Percentiles rank a stretch among this genome's conserved stretches.
Evolutionary conservation across 805 yeast genomes (phyloP).

Genomic region (Zygosaccharomyces siamensis): DNA sequence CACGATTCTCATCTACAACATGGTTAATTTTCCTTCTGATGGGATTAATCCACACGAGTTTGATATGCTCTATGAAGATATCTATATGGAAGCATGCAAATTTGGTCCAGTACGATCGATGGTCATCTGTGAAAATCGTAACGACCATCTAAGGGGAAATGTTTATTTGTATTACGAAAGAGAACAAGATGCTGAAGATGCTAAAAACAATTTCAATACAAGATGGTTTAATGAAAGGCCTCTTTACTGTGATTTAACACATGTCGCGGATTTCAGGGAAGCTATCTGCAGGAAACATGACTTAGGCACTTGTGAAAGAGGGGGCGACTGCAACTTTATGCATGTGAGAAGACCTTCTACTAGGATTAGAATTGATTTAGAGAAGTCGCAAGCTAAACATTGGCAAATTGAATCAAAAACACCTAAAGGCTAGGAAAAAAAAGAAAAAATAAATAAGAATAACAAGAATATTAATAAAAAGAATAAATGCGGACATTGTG

Average conservation of each 20-base stretch:
- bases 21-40: slow-evolving; percentile 57
- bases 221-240: slow-evolving; percentile 83
- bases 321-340: slow-evolving; percentile 81
- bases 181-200: slow-evolving; percentile 54
- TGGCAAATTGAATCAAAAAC: slow-evolving; percentile 7
- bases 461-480: no score
- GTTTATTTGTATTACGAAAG: slow-evolving; percentile 64
- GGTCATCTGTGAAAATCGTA: slow-evolving; percentile 76
- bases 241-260: slow-evolving; percentile 71
- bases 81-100: slow-evolving; percentile 55
- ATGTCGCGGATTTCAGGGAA: slow-evolving; percentile 64
- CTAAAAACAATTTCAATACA: slow-evolving; percentile 58
- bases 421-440: neutral
- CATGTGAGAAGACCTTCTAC: slow-evolving; percentile 60
- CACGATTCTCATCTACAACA: slow-evolving; percentile 49
- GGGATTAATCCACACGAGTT: slow-evolving; percentile 50
- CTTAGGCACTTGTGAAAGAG: slow-evolving; percentile 61
- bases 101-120: slow-evolving; percentile 54
- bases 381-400: slow-evolving; percentile 37
- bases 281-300: slow-evolving; percentile 75
- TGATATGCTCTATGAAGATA: slow-evolving; percentile 64
- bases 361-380: slow-evolving; percentile 41
- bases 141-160: slow-evolving; percentile 79
- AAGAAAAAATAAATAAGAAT: neutral
- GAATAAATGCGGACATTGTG: no score